Base-by-base conservation (phyloP, 805 yeast genomes). In the Zygoascus biomembranicola region DNA sequence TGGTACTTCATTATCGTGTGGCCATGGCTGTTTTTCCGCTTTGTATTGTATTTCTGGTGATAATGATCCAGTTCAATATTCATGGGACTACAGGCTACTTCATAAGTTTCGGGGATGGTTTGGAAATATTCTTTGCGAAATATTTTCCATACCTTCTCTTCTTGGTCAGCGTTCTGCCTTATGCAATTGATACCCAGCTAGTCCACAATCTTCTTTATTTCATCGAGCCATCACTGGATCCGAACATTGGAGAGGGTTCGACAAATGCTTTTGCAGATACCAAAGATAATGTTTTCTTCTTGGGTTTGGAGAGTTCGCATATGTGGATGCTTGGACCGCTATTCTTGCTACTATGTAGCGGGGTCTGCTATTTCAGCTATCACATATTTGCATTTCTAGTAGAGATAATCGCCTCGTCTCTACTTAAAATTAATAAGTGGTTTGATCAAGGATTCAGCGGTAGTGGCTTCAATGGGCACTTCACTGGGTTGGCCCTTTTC, bases 1-100 rank as follows among this genome's bases (percentile, higher is more conserved):
- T 89, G 41, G 83, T 87, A 5, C 71, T 89, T 60, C 75, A 94
- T 52, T 90, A 85, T 66, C 74, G 97, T 62, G 73, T 88, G 19
- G 81, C 85, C 0, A 69, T 85, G 41, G 82, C 85, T 1, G 76
- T 89, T 0, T 76, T 86, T 51, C 90, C 95, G 1, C 71, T 84
- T 1, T 76, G 79, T 47, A 70, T 85, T 18, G 73, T 83, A 0
- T 69, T 81, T 0, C 56, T 80, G 14, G 76, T 77, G 0, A 57
- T 85, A 49, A 61, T 78, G 2, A 61, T 79, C 18, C 97, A 90
- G 65, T 73, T 84, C 52, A 62, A 62, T 41, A 61, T 62, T 26
- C 84, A 74, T 61, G 63, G 69, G 47, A 58, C 68, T 31, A 68
- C 69, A 20, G 59, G 64, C 19, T 54, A 58, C 0, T 82, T 77